Evolutionary conservation across 2,329 filamentous ascomycete genomes (phyloP).

Genomic region (Trichoderma brevicompactum): DNA sequence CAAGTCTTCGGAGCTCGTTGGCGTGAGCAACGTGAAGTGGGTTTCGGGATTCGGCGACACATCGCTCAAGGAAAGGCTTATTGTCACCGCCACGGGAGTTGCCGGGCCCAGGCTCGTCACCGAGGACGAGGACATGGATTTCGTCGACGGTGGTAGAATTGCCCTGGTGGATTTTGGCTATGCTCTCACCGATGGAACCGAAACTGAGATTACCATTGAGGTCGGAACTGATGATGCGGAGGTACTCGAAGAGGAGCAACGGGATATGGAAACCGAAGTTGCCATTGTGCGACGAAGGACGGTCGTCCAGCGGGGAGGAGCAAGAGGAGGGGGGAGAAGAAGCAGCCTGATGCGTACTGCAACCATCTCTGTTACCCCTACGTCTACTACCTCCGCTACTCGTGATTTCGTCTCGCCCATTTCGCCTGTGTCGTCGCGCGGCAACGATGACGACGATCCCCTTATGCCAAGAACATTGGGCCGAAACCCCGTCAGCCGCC

Average conservation of each 20-base stretch:
- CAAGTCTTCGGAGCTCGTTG: conserved; percentile 66
- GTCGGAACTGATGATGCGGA: conserved; percentile 73
- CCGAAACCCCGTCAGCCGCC: conserved; percentile 32
- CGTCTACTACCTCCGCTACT: conserved; percentile 37
- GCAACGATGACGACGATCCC: conserved; percentile 53
- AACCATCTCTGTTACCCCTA: conserved; percentile 38
- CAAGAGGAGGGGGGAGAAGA: not conserved
- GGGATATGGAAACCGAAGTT: conserved; percentile 77
- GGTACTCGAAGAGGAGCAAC: conserved; percentile 71
- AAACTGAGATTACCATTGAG: conserved; percentile 68
- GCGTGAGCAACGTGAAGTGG: conserved; percentile 73
- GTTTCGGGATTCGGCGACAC: conserved; percentile 60
- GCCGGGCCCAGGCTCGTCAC: conserved; percentile 59
- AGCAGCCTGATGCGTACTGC: conserved; percentile 53
- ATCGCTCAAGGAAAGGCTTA: conserved; percentile 59
- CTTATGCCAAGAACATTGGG: conserved; percentile 56
- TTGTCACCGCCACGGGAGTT: conserved; percentile 75
- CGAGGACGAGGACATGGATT: conserved; percentile 73
- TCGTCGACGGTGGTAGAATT: conserved; percentile 77
- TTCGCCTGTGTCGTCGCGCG: conserved; percentile 39
- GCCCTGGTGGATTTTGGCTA: conserved; percentile 76
- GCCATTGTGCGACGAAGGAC: conserved; percentile 77
- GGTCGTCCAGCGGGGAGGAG: conserved; percentile 63
- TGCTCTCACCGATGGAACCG: conserved; percentile 57
- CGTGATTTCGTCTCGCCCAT: conserved; percentile 31